These are phyloP conservation scores for Vaccinium myrtillus DNA, from an alignment of 148 eudicot genomes.

Conservation along the genomic window DNA sequence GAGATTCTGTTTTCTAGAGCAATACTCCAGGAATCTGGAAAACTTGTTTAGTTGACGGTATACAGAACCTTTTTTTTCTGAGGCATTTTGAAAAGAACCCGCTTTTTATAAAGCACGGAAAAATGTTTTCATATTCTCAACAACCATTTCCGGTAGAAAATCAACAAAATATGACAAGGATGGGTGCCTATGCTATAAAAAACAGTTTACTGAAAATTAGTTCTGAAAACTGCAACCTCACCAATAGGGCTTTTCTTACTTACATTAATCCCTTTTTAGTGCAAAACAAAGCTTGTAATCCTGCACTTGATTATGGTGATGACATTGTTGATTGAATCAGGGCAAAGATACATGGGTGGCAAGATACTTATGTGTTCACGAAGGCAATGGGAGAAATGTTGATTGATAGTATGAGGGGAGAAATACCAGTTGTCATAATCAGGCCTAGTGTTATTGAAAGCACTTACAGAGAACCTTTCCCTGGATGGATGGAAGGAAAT, in stretches of 20 bases:
- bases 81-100: not conserved
- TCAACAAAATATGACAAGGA: not conserved
- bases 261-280: not conserved
- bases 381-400: slow-evolving; percentile 99
- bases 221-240: not conserved
- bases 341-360: slow-evolving; percentile 93
- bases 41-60: not conserved
- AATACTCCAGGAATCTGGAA: not conserved
- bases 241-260: not conserved
- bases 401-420: slow-evolving; percentile 71
- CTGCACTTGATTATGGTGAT: not conserved
- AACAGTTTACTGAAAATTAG: not conserved
- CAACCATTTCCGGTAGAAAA: not conserved
- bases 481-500: slow-evolving; percentile 99
- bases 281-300: not conserved
- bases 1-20: not conserved
- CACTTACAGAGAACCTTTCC: slow-evolving; percentile 86
- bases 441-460: slow-evolving; percentile 97
- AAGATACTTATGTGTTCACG: slow-evolving; percentile 95
- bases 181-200: not conserved
- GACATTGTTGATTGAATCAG: slow-evolving; percentile 29
- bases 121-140: not conserved
- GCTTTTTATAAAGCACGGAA: not conserved
- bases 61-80: not conserved
- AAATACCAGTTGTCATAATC: slow-evolving; percentile 82